Conservation (phyloP, 352 stramenopile species). For the Nothophytophthora sp. region DNA sequence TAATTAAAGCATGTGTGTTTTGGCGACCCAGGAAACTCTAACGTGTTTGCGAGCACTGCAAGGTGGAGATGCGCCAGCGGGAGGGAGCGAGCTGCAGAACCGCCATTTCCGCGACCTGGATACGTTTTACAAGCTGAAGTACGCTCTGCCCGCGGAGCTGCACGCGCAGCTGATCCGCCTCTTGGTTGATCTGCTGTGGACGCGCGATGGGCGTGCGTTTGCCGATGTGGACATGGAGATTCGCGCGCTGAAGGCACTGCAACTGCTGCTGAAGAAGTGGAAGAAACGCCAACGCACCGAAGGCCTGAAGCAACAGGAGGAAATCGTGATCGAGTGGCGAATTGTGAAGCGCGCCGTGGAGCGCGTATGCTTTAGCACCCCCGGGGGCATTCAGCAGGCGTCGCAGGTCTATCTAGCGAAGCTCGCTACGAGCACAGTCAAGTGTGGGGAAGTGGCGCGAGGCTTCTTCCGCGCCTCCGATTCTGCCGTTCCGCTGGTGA, state of each 20-base stretch:
- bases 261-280: conserved; percentile 63
- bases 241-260: conserved; percentile 35
- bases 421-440: conserved; percentile 42
- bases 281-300: conserved; percentile 23
- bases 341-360: conserved; percentile 44
- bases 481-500: conserved; percentile 29
- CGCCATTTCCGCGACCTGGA: conserved; percentile 63
- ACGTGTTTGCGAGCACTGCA: conserved; percentile 29
- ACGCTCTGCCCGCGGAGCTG: conserved; percentile 42
- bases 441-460: conserved; percentile 54
- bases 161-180: conserved; percentile 46
- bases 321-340: conserved; percentile 50
- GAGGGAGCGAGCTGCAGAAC: conserved; percentile 41
- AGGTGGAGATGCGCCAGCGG: background rate
- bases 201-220: conserved; percentile 36
- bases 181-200: conserved; percentile 53
- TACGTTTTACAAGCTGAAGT: conserved; percentile 68
- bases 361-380: conserved; percentile 48
- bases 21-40: conserved; percentile 36
- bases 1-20: background rate
- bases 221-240: conserved; percentile 59
- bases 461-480: conserved; percentile 35
- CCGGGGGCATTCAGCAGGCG: conserved; percentile 33
- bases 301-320: conserved; percentile 6
- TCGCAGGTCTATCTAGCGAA: conserved; percentile 39